phyloP scores from a whole-genome alignment of 352 stramenopile species.

The Pythium myriotylum region DNA sequence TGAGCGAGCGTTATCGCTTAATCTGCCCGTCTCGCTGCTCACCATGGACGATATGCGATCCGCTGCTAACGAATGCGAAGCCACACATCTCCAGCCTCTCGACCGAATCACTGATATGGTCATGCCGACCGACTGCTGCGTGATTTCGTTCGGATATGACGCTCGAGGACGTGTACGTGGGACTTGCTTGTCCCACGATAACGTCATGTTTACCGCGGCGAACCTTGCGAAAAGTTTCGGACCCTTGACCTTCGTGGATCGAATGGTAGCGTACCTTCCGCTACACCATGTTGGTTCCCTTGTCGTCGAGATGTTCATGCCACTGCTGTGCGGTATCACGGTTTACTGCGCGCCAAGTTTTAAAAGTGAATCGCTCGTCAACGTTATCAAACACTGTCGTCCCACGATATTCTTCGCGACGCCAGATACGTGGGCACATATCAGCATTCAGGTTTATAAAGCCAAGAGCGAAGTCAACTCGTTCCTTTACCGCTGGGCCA shows the following conservation, averaged over 20 bases:
- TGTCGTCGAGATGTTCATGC: slow-evolving; percentile 77
- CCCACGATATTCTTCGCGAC: slow-evolving; percentile 82
- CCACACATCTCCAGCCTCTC: slow-evolving; percentile 19
- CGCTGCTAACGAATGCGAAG: slow-evolving; percentile 33
- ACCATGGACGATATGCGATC: slow-evolving; percentile 43
- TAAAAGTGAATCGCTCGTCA: slow-evolving; percentile 36
- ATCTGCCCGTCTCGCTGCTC: slow-evolving; percentile 49
- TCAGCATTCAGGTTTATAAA: slow-evolving; percentile 70
- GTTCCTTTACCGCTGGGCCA: slow-evolving; percentile 75
- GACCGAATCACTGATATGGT: slow-evolving; percentile 34
- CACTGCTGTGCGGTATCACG: slow-evolving; percentile 56
- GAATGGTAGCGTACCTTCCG: slow-evolving; percentile 68
- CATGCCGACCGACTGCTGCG: slow-evolving; percentile 46
- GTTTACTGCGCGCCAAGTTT: slow-evolving; percentile 68
- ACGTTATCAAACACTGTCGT: slow-evolving; percentile 53
- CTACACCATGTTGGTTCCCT: slow-evolving; percentile 70
- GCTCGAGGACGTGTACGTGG: slow-evolving; percentile 45
- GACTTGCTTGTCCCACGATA: slow-evolving; percentile 77
- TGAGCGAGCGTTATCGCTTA: slow-evolving; percentile 19
- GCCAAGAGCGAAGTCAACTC: slow-evolving; percentile 77
- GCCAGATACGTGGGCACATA: slow-evolving; percentile 68
- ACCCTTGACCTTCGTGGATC: slow-evolving; percentile 46
- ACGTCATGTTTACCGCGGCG: slow-evolving; percentile 78
- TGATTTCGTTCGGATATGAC: slow-evolving; percentile 73
- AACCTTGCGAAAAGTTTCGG: slow-evolving; percentile 65